Evolutionary conservation across 2,329 filamentous ascomycete genomes (phyloP).

Genomic region (Exophiala phaeomuriformis): DNA sequence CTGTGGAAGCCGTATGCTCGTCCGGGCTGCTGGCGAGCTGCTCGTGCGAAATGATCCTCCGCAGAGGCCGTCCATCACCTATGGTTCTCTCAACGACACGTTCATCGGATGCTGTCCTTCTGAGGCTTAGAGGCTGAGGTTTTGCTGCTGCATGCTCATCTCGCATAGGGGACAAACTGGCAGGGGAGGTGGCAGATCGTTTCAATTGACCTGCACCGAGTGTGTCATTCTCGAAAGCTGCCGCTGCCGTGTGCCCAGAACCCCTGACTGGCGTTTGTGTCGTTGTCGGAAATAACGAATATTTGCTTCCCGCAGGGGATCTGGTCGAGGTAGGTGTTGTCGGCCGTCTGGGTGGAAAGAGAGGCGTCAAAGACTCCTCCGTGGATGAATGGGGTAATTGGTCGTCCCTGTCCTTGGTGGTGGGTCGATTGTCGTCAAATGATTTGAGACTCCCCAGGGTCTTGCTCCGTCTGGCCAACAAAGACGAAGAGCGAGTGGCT

Average conservation of each 20-base stretch:
- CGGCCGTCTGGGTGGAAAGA: conserved; percentile 15
- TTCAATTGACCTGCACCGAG: conserved; percentile 7
- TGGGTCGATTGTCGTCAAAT: conserved; percentile 13
- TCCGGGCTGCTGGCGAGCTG: conserved; percentile 18
- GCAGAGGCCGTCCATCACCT: not conserved
- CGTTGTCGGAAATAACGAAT: conserved; percentile 25
- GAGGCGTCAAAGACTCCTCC: conserved; percentile 11
- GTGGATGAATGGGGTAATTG: not conserved
- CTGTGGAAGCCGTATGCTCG: conserved; percentile 22
- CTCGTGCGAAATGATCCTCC: not conserved
- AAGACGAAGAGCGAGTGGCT: conserved; percentile 20
- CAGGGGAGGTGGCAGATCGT: conserved; percentile 23
- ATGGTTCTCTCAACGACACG: conserved; percentile 7
- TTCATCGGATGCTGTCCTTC: conserved; percentile 2
- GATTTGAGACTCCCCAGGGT: conserved; percentile 21
- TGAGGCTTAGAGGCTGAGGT: conserved; percentile 15
- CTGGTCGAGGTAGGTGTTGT: conserved; percentile 12
- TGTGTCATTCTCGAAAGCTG: not conserved
- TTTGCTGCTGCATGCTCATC: conserved; percentile 10
- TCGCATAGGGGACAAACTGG: conserved; percentile 23
- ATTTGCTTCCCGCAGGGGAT: conserved; percentile 20
- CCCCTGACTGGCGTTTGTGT: conserved; percentile 15
- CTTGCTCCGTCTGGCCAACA: conserved; percentile 22
- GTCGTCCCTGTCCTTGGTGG: conserved; percentile 6
- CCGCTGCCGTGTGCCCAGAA: conserved; percentile 1